Percentiles rank a stretch among this genome's conserved stretches.
phyloP scores from a whole-genome alignment of 164 flowering plant genomes.

The Amborella trichopoda region DNA sequence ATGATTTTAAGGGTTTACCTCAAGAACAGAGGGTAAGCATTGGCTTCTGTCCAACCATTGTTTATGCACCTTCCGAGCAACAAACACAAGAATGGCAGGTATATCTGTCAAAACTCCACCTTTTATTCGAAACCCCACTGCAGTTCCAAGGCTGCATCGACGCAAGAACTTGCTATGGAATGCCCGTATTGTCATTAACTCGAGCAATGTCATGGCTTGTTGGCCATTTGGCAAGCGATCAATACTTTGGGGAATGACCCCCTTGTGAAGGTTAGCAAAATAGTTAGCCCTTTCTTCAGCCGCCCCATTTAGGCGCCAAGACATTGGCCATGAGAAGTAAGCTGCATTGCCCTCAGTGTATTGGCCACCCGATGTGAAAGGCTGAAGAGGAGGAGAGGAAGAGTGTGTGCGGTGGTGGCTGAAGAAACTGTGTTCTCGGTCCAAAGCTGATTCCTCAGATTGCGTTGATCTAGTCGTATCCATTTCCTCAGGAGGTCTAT shows the following conservation, averaged over 20 bases:
- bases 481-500: too few relatives aligned
- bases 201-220: slow-evolving; percentile 86
- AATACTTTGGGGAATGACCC: slow-evolving; percentile 64
- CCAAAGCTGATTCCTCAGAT: slow-evolving; percentile 79
- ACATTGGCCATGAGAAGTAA: slow-evolving; percentile 92
- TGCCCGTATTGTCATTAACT: slow-evolving; percentile 91
- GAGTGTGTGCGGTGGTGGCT: slow-evolving; percentile 31
- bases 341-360: slow-evolving; percentile 78
- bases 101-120: slow-evolving; percentile 61
- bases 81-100: slow-evolving; percentile 94
- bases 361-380: slow-evolving; percentile 63
- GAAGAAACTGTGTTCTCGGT: slow-evolving; percentile 57
- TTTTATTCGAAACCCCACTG: slow-evolving; percentile 77
- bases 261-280: slow-evolving; percentile 85
- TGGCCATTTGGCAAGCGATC: slow-evolving; percentile 71
- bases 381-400: slow-evolving; percentile 62
- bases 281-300: slow-evolving; percentile 89
- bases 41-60: slow-evolving; percentile 70
- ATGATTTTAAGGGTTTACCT: too few relatives aligned
- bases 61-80: slow-evolving; percentile 77
- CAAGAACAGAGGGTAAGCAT: slow-evolving; percentile 75
- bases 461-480: slow-evolving; percentile 48
- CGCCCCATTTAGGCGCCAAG: slow-evolving; percentile 56
- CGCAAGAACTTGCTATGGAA: slow-evolving; percentile 89
- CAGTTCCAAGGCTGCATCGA: slow-evolving; percentile 79